These are phyloP conservation scores for Sapria himalayana DNA, from an alignment of 345 rosid genomes.

Conservation along the genomic window DNA sequence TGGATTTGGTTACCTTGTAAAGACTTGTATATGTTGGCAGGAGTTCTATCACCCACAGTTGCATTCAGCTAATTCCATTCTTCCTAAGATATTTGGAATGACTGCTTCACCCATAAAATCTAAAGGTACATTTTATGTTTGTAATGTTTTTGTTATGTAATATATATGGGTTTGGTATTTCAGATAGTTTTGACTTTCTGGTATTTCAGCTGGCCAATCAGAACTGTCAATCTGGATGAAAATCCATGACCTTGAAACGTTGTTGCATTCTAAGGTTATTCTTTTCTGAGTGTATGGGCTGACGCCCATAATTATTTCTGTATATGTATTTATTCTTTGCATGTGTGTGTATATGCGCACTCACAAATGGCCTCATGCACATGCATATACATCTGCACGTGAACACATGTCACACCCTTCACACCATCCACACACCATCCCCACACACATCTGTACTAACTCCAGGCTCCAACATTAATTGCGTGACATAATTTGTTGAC, in stretches of 20 bases:
- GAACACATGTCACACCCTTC: too few relatives aligned
- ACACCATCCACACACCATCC: too few relatives aligned
- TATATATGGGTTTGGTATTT: constrained; percentile 2
- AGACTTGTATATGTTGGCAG: too few relatives aligned
- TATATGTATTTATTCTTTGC: constrained; percentile 3
- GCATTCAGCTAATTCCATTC: constrained; percentile 10
- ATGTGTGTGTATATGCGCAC: background rate
- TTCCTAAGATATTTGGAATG: constrained; percentile 85
- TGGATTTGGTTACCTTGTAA: too few relatives aligned
- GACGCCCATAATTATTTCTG: too few relatives aligned
- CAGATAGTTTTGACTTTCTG: background rate
- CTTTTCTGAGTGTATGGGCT: too few relatives aligned
- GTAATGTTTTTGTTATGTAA: background rate
- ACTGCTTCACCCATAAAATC: constrained; percentile 79
- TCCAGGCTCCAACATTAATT: too few relatives aligned
- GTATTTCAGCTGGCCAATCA: constrained; percentile 21
- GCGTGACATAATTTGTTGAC: constrained; percentile 2
- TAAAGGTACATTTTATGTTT: constrained; percentile 26
- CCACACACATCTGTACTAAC: too few relatives aligned
- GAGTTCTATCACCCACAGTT: constrained; percentile 53
- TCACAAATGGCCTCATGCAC: too few relatives aligned
- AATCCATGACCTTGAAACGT: constrained; percentile 41
- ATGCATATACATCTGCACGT: too few relatives aligned
- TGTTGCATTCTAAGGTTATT: constrained; percentile 73
- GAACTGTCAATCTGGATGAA: constrained; percentile 24